Conservation (phyloP, 1,284 basidiomycete species). For the Retiboletus fuscus region DNA sequence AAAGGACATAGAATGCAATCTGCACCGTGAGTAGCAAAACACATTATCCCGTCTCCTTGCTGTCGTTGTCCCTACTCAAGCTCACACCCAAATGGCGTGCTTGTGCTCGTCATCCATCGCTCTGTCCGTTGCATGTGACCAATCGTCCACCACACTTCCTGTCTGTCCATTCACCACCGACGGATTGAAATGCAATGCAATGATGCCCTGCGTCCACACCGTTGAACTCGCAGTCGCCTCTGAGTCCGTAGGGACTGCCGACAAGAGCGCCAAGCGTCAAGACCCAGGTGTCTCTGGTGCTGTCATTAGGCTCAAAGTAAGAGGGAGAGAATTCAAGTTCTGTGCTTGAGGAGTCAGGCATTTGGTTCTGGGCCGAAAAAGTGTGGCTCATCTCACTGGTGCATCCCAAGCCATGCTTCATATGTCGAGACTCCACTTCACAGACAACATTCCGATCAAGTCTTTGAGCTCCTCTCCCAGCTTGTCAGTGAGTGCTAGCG, state of each 20-base stretch:
- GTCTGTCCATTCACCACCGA: slow-evolving; percentile 44
- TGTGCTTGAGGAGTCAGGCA: no score
- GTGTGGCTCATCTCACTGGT: no score
- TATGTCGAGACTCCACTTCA: no score
- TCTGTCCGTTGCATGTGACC: slow-evolving; percentile 40
- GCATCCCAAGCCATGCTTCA: no score
- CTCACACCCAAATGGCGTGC: background rate
- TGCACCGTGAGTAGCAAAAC: no score
- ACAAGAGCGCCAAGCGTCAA: slow-evolving; percentile 35
- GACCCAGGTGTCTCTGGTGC: slow-evolving; percentile 32
- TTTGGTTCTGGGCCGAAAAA: no score
- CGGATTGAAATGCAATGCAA: slow-evolving; percentile 60
- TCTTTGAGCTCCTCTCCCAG: no score
- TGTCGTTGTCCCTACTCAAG: slow-evolving; percentile 11
- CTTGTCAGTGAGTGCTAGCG: no score
- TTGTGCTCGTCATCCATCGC: slow-evolving; percentile 29
- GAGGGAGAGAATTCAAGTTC: background rate
- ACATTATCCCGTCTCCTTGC: slow-evolving; percentile 30
- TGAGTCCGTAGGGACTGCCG: slow-evolving; percentile 40
- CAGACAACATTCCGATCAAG: no score
- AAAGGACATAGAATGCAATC: no score
- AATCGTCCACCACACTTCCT: slow-evolving; percentile 46
- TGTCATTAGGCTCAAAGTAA: background rate
- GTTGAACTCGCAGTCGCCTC: slow-evolving; percentile 64
- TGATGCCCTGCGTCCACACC: slow-evolving; percentile 72